phyloP scores from a whole-genome alignment of 2,329 filamentous ascomycete species.

The Colletotrichum plurivorum region DNA sequence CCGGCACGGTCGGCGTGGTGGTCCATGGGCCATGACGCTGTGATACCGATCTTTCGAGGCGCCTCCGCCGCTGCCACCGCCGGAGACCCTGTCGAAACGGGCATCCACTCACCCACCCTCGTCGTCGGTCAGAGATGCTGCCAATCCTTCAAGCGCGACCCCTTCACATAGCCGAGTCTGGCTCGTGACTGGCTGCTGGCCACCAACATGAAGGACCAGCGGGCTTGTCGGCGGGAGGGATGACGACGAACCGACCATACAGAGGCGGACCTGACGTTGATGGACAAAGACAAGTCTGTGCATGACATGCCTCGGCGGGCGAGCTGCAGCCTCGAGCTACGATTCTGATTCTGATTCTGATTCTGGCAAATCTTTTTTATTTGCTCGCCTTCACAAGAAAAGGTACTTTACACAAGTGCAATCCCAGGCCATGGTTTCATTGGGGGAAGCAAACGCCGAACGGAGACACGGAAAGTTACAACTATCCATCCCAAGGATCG shows the following conservation, averaged over 20 bases:
- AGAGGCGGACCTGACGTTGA: slow-evolving; percentile 12
- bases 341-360: background rate
- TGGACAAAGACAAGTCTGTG: slow-evolving; percentile 32
- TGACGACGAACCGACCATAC: slow-evolving; percentile 13
- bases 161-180: slow-evolving; percentile 1
- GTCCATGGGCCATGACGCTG: slow-evolving; percentile 20
- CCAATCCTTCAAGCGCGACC: slow-evolving; percentile 19
- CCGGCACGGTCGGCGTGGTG: slow-evolving; percentile 35
- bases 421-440: slow-evolving; percentile 33
- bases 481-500: slow-evolving; percentile 25
- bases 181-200: slow-evolving; percentile 25
- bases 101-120: slow-evolving; percentile 29
- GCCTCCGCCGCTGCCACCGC: slow-evolving; percentile 16
- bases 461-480: slow-evolving; percentile 23
- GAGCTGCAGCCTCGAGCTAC: slow-evolving; percentile 8
- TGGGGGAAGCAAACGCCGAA: slow-evolving; percentile 17
- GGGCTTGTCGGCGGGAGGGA: slow-evolving; percentile 10
- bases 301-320: slow-evolving; percentile 33
- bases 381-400: background rate
- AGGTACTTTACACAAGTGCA: slow-evolving; percentile 13
- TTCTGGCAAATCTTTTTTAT: background rate
- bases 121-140: slow-evolving; percentile 33
- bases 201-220: slow-evolving; percentile 10
- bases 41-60: slow-evolving; percentile 28
- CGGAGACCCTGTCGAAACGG: slow-evolving; percentile 36